phyloP scores from a whole-genome alignment of 2,329 filamentous ascomycete genomes.

The Xylaria sp. region DNA sequence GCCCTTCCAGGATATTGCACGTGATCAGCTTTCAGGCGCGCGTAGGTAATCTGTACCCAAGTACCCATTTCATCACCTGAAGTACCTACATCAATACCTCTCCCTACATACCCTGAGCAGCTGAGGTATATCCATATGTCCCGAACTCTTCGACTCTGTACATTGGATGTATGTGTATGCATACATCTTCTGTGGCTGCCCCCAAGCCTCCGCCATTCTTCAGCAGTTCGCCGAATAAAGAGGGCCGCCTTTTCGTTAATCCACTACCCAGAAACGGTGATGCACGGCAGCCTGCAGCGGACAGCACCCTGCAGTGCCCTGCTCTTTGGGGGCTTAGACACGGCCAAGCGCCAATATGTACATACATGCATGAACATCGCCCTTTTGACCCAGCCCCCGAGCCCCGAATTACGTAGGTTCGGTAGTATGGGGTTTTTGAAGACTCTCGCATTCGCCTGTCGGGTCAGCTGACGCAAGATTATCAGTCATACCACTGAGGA shows the following conservation, averaged over 20 bases:
- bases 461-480: neutral
- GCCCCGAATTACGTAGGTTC: neutral
- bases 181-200: neutral
- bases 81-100: too few species aligned
- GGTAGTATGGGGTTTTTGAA: neutral
- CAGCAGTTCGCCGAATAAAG: neutral
- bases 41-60: neutral
- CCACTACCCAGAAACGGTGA: neutral
- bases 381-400: too few species aligned
- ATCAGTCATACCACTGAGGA: too few species aligned
- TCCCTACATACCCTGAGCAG: too few species aligned
- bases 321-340: neutral
- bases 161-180: too few species aligned
- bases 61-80: too few species aligned
- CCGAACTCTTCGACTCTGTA: too few species aligned
- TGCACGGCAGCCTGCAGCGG: neutral
- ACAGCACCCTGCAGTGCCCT: neutral
- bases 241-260: neutral
- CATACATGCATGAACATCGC: neutral
- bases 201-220: neutral
- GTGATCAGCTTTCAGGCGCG: neutral
- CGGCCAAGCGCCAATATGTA: neutral
- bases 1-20: neutral
- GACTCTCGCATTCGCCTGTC: neutral
- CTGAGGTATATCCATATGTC: too few species aligned